These are phyloP conservation scores for Beauveria asiatica DNA, from an alignment of 2,329 filamentous ascomycete genomes.

Conservation along the genomic window DNA sequence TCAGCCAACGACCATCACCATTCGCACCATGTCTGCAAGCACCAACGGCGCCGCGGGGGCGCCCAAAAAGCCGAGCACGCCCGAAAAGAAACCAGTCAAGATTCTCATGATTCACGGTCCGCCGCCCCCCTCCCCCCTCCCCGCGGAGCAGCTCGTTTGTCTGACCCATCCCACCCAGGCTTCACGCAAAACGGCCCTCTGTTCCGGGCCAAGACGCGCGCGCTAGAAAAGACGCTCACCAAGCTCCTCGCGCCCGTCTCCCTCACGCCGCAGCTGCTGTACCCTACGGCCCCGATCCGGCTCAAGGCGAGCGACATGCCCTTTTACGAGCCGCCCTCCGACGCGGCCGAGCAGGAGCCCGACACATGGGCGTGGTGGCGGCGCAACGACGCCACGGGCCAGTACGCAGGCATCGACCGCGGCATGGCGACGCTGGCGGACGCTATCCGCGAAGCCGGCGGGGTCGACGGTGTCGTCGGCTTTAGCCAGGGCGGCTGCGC, in stretches of 20 bases:
- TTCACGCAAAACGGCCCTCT: constrained; percentile 83
- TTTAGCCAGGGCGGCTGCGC: constrained; percentile 74
- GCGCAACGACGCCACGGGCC: constrained; percentile 53
- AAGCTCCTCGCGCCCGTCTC: constrained; percentile 60
- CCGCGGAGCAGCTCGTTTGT: neutral
- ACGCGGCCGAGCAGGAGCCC: constrained; percentile 38
- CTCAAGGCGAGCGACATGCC: constrained; percentile 60
- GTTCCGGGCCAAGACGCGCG: constrained; percentile 83
- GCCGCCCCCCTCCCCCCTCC: constrained; percentile 12
- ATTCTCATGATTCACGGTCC: constrained; percentile 71
- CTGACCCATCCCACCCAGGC: constrained; percentile 35
- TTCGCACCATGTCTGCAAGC: constrained; percentile 7
- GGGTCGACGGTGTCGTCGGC: constrained; percentile 70
- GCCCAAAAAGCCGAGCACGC: neutral
- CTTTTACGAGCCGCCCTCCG: constrained; percentile 46
- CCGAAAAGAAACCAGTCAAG: constrained; percentile 45
- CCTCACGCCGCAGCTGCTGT: constrained; percentile 49
- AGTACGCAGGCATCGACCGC: constrained; percentile 61
- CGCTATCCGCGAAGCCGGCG: constrained; percentile 52
- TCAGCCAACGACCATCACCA: neutral
- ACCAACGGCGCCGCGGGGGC: neutral
- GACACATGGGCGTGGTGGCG: constrained; percentile 81
- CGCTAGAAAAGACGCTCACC: constrained; percentile 68
- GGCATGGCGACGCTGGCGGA: constrained; percentile 57
- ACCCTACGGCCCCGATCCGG: constrained; percentile 59